Conservation (phyloP, 768 basidiomycete species). For the Podaxis sp. region DNA sequence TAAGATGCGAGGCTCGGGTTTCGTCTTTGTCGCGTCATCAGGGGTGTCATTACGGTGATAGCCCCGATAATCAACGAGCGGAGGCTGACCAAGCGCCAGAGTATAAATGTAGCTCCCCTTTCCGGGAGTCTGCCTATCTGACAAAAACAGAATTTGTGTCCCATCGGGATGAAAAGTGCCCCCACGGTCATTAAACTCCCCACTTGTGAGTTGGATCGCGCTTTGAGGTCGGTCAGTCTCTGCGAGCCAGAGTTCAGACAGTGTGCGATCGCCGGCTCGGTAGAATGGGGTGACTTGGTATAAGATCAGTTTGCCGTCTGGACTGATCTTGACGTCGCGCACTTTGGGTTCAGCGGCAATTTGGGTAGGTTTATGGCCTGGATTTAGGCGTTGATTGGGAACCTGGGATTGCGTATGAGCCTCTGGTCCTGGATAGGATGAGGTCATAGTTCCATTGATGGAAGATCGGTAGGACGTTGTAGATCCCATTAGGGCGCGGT, state of each 20-base stretch:
- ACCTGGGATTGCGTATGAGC: slow-evolving; percentile 10
- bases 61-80: slow-evolving; percentile 15
- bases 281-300: slow-evolving; percentile 35
- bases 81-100: slow-evolving; percentile 11
- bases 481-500: slow-evolving; percentile 8
- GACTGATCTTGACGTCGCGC: slow-evolving; percentile 34
- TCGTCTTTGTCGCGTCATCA: slow-evolving; percentile 2
- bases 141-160: slow-evolving; percentile 28
- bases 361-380: slow-evolving; percentile 22
- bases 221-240: slow-evolving; percentile 25
- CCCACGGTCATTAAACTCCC: slow-evolving; percentile 28
- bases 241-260: slow-evolving; percentile 34
- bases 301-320: slow-evolving; percentile 28
- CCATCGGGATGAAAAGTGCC: slow-evolving; percentile 33
- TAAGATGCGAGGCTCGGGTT: slow-evolving; percentile 14
- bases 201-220: slow-evolving; percentile 28
- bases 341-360: slow-evolving; percentile 30
- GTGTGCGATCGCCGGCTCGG: slow-evolving; percentile 19
- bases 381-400: slow-evolving; percentile 10
- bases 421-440: slow-evolving; percentile 5
- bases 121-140: slow-evolving; percentile 29
- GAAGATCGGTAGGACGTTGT: neutral
- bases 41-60: slow-evolving; percentile 17
- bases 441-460: slow-evolving; percentile 13
- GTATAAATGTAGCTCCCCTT: slow-evolving; percentile 18